Base-by-base conservation (phyloP, 805 yeast genomes). In the Jamesozyma piceae region DNA sequence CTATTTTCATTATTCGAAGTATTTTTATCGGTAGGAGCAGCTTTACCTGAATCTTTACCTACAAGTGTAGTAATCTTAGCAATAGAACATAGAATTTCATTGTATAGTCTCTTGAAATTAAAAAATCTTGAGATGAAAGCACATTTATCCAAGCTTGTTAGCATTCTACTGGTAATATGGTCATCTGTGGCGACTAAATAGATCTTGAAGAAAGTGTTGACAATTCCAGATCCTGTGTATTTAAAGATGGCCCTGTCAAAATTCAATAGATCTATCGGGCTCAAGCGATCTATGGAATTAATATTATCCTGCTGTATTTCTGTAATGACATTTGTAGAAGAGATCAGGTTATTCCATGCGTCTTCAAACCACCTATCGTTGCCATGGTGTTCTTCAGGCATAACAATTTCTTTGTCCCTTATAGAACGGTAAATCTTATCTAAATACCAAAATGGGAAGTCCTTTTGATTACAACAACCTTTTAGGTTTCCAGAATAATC, bases 381-480 rank as follows among this genome's bases (percentile, higher is more conserved):
- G 14, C 90, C 92, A 58, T 87, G 94, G 53, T 90, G 97, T 55
- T 92, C 98, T 55, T 92, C 97, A 0, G 98, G 97, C 89, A 94
- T 85, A 38, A 92, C 86, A 49, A 92, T 92, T 62, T 92, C 99
- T 41, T 82, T 75, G 43, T 81, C 85, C 47, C 77, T 73, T 43
- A 92, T 89, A 1, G 95, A 82, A 21, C 74, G 66, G 62, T 84
- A 92, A 21, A 90, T 87, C 49, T 75, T 82, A 46, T 80, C 78
- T 47, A 90, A 68, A 56, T 87, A 90, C 84, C 95, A 88, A 20
- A 72, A 72, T 3, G 94, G 90, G 66, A 84, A 89, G 62, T 89
- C 92, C 30, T 74, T 72, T 18, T 76, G 75, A 49, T 80, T 80
- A 56, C 80, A 80, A 21, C 87, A 82, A 5, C 95, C 95, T 49